Conservation (phyloP, 352 stramenopile species). For the Globisporangium ultimum region DNA sequence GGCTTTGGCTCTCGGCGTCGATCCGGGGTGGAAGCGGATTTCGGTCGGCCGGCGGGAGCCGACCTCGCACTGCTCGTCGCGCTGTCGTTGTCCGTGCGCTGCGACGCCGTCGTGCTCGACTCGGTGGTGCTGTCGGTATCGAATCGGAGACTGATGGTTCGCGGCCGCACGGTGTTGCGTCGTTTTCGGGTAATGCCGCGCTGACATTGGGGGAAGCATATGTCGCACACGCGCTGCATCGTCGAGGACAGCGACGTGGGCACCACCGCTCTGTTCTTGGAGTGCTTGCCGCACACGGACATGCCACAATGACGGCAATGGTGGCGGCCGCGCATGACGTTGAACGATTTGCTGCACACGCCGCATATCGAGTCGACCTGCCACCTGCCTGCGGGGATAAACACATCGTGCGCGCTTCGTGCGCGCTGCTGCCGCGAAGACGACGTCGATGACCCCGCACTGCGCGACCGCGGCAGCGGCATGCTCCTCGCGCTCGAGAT, state of each 20-base stretch:
- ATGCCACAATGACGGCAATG: constrained; percentile 75
- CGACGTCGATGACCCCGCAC: not conserved
- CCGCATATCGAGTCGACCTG: constrained; percentile 52
- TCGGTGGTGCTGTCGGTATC: constrained; percentile 10
- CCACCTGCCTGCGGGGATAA: constrained; percentile 59
- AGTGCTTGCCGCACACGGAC: constrained; percentile 78
- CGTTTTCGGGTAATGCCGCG: constrained; percentile 12
- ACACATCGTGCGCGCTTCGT: constrained; percentile 40
- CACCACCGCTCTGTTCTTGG: constrained; percentile 58
- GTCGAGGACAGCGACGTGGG: constrained; percentile 60
- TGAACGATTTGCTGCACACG: constrained; percentile 60
- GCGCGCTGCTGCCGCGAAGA: constrained; percentile 16
- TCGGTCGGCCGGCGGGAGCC: not conserved
- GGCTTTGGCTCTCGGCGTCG: no score
- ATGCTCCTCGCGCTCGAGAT: constrained; percentile 10
- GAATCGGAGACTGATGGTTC: constrained; percentile 11
- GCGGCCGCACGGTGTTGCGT: constrained; percentile 16
- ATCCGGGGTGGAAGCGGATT: not conserved
- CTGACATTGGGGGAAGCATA: constrained; percentile 57
- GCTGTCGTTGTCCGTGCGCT: constrained; percentile 6
- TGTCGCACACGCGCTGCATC: constrained; percentile 71
- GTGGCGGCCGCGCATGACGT: constrained; percentile 60
- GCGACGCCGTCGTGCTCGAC: constrained; percentile 5
- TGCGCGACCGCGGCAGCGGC: constrained; percentile 2
- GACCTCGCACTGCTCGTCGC: constrained; percentile 6